Evolutionary conservation across 257 asterid genomes (phyloP), one percentile per base, ranked within the genome.

Genomic region (Gentiana straminea): DNA sequence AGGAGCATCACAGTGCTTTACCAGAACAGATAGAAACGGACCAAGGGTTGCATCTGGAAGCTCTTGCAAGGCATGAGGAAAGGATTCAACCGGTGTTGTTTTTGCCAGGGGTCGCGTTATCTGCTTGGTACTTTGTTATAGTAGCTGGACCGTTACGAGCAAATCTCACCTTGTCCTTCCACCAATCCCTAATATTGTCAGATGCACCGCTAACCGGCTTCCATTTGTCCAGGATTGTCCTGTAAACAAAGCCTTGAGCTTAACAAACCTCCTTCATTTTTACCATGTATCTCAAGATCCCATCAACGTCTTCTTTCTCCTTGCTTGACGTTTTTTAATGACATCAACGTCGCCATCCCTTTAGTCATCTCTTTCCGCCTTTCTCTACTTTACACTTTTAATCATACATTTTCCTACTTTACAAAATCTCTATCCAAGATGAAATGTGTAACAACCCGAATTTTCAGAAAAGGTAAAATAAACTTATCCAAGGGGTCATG

Each of bases 251-350:
- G 49, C 89, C 94, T 15, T 81, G 89, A 33, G 76, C 94, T 47
- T 77, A 74, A 75, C 94, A 84, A 13, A 81, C 94, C 54, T 84
- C 94, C 94, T 81, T 81, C 49, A 84, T 77, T 73, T 84, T 84
- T 64, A 84, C 65, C 94, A 84, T 84, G 76, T 84, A 81, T 66
- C 78, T 84, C 64, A 84, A 77, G 64, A 84, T 84, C 52, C 94
- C 94, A 59, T 84, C 89, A 89, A 78, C 89, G 79, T 79, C 68
- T 84, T 84, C 77, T 84, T 84, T 48, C 94, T 65, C 45, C 78
- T 72, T 1, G 89, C 94, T 67, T 81, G 84, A 15, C 24, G 24
- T 15, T 15, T 15, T 15, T 15, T 15, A 15, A 15, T 15, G 24
- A 15, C 24, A 15, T 15, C 24, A 15, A 15, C 24, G 24, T 15